Percentiles rank a stretch among this genome's conserved stretches.
These are phyloP conservation scores for Globisporangium acanthophoron DNA, from an alignment of 352 stramenopile species.

Conservation along the genomic window DNA sequence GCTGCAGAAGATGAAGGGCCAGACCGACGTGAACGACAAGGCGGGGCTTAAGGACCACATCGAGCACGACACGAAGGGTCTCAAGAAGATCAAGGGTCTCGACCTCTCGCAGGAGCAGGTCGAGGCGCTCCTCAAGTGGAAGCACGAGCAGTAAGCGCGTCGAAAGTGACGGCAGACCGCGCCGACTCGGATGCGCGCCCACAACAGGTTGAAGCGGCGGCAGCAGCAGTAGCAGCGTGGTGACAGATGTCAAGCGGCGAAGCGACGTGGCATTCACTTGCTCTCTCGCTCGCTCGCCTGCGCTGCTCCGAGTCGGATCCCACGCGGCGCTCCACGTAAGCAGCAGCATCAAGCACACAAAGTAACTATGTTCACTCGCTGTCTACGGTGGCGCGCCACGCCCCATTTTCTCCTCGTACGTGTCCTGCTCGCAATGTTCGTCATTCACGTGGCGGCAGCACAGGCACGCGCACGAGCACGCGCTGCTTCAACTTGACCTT, in stretches of 20 bases:
- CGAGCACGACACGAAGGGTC: constrained; percentile 67
- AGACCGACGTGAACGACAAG: constrained; percentile 63
- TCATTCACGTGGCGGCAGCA: too few species aligned
- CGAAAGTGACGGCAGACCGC: too few species aligned
- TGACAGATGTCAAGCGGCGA: background rate
- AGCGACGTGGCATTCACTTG: background rate
- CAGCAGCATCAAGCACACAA: background rate
- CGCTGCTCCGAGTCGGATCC: background rate
- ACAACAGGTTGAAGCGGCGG: background rate
- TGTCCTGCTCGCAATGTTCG: too few species aligned
- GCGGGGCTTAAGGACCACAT: constrained; percentile 65
- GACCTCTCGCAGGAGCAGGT: constrained; percentile 64
- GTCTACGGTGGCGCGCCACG: too few species aligned
- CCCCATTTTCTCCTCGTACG: too few species aligned
- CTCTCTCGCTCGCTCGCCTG: background rate
- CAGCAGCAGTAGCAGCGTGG: background rate
- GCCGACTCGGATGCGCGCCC: background rate
- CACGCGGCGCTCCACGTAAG: background rate
- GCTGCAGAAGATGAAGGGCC: constrained; percentile 83
- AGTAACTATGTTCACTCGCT: background rate
- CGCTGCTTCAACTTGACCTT: background rate
- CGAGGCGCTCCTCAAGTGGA: constrained; percentile 84
- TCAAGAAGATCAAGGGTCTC: constrained; percentile 60
- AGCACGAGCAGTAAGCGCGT: constrained; percentile 73
- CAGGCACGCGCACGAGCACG: background rate